Evolutionary conservation across 2,329 filamentous ascomycete genomes (phyloP).

Genomic region (Penicillium sp.): DNA sequence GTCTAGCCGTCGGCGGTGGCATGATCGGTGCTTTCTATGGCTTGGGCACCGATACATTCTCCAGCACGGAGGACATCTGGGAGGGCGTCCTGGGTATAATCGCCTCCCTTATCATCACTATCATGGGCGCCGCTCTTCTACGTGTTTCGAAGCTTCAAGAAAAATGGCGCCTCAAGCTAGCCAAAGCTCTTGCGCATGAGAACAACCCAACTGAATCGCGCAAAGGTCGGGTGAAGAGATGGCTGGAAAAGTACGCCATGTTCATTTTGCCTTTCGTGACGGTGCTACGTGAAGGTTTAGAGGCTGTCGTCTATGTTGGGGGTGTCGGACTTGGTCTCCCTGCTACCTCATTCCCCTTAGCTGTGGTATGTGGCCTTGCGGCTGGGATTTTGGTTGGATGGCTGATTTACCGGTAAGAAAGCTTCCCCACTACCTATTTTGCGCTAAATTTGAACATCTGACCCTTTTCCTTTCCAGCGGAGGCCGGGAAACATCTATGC

Average conservation of each 20-base stretch:
- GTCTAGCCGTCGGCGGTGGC: constrained; percentile 64
- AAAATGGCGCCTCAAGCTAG: constrained; percentile 82
- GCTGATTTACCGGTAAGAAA: constrained; percentile 71
- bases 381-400: constrained; percentile 70
- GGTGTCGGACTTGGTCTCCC: constrained; percentile 78
- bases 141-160: constrained; percentile 81
- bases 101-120: constrained; percentile 75
- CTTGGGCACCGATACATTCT: constrained; percentile 68
- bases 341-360: constrained; percentile 73
- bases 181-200: constrained; percentile 60
- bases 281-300: constrained; percentile 81
- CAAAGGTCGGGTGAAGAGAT: constrained; percentile 58
- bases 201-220: constrained; percentile 39
- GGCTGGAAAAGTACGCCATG: constrained; percentile 78
- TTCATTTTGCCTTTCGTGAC: constrained; percentile 85
- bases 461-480: constrained; percentile 42
- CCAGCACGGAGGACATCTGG: constrained; percentile 72
- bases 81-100: constrained; percentile 77
- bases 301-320: constrained; percentile 82
- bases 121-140: constrained; percentile 78
- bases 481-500: constrained; percentile 66
- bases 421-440: background rate
- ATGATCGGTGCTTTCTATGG: constrained; percentile 75
- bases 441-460: background rate
- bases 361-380: constrained; percentile 70